phyloP scores from a whole-genome alignment of 2,329 filamentous ascomycete species.

The Trichoderma sp. region DNA sequence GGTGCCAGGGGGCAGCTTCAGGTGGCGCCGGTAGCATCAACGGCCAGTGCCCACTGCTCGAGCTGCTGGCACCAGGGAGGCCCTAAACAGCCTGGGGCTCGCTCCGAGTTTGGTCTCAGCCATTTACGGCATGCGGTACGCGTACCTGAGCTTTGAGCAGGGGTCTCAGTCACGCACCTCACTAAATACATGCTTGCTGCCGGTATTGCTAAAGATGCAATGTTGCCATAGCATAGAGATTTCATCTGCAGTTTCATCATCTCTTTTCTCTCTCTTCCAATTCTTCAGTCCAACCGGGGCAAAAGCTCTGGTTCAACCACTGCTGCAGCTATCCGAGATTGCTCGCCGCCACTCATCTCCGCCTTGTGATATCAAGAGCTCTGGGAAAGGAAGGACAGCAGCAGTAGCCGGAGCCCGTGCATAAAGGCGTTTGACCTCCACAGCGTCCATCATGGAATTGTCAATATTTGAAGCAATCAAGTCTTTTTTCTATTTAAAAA shows the following conservation, averaged over 20 bases:
- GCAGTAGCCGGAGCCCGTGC: not conserved
- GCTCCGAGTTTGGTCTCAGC: not conserved
- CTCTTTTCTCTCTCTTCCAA: not conserved
- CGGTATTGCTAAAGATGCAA: no score
- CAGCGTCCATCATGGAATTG: not conserved
- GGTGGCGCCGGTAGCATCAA: not conserved
- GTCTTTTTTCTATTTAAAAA: no score
- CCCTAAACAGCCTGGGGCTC: not conserved
- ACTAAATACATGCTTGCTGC: no score
- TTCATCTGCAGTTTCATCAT: not conserved
- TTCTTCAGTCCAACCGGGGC: not conserved
- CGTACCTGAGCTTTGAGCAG: not conserved
- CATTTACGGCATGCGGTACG: not conserved
- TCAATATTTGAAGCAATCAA: not conserved
- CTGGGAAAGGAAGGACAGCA: not conserved
- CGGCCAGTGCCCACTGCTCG: not conserved
- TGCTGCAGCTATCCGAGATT: not conserved
- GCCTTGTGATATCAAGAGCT: not conserved
- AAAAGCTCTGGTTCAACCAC: not conserved
- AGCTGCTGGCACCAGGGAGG: not conserved
- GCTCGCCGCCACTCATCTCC: not conserved
- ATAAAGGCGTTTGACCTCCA: not conserved
- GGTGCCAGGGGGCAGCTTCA: constrained; percentile 12
- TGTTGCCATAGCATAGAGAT: not conserved
- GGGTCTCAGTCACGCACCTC: not conserved